Conservation (phyloP, 179 eudicot species). For the Actinidia arguta region DNA sequence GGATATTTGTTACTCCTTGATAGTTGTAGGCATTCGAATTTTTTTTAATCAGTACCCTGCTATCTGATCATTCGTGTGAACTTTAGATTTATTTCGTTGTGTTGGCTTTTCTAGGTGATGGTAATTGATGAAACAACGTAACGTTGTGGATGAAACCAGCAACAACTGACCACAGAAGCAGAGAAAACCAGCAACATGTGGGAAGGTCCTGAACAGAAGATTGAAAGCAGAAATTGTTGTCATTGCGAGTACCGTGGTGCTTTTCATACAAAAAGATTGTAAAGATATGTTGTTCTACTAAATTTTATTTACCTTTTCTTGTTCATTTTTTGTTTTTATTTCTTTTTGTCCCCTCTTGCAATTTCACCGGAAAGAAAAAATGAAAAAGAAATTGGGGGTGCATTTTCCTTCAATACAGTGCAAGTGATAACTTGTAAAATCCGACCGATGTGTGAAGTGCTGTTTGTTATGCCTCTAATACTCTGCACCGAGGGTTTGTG, state of each 20-base stretch:
- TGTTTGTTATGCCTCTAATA: conserved; percentile 4
- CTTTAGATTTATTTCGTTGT: too few species aligned
- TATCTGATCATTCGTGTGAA: background rate
- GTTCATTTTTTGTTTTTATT: too few species aligned
- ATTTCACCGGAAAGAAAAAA: too few species aligned
- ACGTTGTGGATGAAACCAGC: conserved; percentile 28
- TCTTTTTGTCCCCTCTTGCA: background rate
- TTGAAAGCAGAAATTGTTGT: conserved; percentile 19
- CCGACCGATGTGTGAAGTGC: background rate
- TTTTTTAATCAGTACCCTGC: background rate
- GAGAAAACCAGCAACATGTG: conserved; percentile 9
- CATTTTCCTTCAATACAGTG: background rate
- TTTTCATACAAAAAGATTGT: conserved; percentile 1
- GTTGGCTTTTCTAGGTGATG: conserved; percentile 44
- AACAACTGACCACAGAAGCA: background rate
- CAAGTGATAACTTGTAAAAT: too few species aligned
- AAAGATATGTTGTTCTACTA: background rate
- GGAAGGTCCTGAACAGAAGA: conserved; percentile 1
- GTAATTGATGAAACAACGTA: conserved; percentile 49
- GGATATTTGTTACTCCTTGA: too few species aligned
- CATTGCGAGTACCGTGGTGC: conserved; percentile 34
- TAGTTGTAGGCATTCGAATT: too few species aligned
- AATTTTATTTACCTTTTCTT: background rate
- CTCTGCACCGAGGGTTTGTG: background rate
- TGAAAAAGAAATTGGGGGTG: background rate